Percentiles rank a stretch among this genome's conserved stretches.
Conservation (phyloP, 2,329 filamentous ascomycete species). For the Pseudogymnoascus sp. region DNA sequence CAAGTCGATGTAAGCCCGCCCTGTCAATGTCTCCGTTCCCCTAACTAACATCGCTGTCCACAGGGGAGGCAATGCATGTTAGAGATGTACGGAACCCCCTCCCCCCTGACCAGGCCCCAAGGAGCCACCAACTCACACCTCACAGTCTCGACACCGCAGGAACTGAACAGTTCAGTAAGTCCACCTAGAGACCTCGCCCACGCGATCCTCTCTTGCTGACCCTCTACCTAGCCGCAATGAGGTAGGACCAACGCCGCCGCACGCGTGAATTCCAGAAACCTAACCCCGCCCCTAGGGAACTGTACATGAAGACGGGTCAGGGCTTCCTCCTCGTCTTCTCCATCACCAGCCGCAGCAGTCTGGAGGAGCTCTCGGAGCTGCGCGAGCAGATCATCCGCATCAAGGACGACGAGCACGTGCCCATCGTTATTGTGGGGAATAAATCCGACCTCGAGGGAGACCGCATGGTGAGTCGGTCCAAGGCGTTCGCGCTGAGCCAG, state of each 20-base stretch:
- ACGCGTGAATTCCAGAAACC: not conserved
- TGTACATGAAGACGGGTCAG: constrained; percentile 69
- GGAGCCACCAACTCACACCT: constrained; percentile 14
- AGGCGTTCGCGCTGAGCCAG: constrained; percentile 58
- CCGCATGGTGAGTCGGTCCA: constrained; percentile 53
- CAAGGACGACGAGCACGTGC: constrained; percentile 61
- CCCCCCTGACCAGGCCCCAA: not conserved
- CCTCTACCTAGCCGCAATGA: constrained; percentile 41
- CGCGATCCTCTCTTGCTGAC: constrained; percentile 20
- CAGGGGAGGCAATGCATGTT: constrained; percentile 64
- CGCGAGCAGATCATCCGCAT: constrained; percentile 66
- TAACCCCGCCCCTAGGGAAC: constrained; percentile 38
- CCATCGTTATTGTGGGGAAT: constrained; percentile 66
- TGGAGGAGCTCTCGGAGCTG: constrained; percentile 61
- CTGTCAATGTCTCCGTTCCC: not conserved
- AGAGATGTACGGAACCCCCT: constrained; percentile 47
- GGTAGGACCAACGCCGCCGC: constrained; percentile 31
- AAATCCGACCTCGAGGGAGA: constrained; percentile 68
- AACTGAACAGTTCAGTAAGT: constrained; percentile 67
- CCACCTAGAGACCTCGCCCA: constrained; percentile 13
- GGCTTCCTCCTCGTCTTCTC: constrained; percentile 68
- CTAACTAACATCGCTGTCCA: constrained; percentile 10
- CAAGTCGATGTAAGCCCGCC: constrained; percentile 56
- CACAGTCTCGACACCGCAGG: constrained; percentile 60
- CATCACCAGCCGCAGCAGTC: constrained; percentile 60